Evolutionary conservation across 495 filamentous ascomycete species (phyloP), one percentile per base, ranked within the genome.

Genomic region (Tuber aestivum): DNA sequence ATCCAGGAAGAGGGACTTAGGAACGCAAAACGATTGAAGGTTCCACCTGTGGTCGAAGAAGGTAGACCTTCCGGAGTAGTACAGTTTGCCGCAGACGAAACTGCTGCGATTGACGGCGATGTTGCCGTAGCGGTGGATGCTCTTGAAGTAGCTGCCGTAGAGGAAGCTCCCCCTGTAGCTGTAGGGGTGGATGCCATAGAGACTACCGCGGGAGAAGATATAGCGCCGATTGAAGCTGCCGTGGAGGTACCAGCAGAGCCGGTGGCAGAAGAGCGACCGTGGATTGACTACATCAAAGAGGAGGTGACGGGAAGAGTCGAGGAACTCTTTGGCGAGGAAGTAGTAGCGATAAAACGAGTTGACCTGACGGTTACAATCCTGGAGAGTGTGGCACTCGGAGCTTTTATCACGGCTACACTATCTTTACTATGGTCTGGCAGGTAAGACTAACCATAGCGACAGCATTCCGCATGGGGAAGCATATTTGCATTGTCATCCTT

Each of bases 1-100:
- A 86, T 98, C 65, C 94, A 96, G 56, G 90, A 91, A 79, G 83
- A 79, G 78, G 75, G 69, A n/a, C 75, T 80, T 41, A 74, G 65
- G 70, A 83, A 72, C 38, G 80, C 81, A 65, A n/a, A n/a, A n/a
- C 73, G 73, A 71, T 71, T 71, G 73, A 80, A 48, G n/a, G 68
- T n/a, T 18, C 73, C n/a, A 12, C 9, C 69, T 18, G 48, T 27
- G 71, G 42, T 7, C 1, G 72, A 68, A 40, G 32, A 42, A n/a
- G 42, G 61, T 23, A 73, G 20, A 32, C 10, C 56, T 32, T 5
- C 56, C 56, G 56, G n/a, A 65, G 56, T 27, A 61, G 40, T 68
- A 65, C 69, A 70, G 38, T 70, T 74, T 14, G 76, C 48, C 14
- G 76, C 71, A 23, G 71, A 76, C n/a, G 21, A 40, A 27, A 44